Base-by-base conservation (phyloP, 257 asterid genomes). In the Coffea eugenioides region DNA sequence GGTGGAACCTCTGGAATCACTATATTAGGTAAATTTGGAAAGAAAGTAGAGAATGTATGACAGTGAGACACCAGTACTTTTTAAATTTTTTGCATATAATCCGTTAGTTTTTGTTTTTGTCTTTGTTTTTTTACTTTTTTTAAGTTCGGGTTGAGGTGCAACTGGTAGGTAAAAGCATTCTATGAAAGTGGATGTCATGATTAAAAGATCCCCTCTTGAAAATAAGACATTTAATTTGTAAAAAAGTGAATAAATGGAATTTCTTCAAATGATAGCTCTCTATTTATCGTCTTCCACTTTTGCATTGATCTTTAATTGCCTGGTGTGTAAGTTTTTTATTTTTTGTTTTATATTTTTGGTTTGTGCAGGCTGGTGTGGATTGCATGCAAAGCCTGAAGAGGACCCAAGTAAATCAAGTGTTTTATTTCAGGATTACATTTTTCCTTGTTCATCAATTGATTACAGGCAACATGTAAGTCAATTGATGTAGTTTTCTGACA, bases 331-430 rank as follows among this genome's bases (percentile, higher is more conserved):
- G 41, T 39, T 39, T 39, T 39, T 39, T 39, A 46, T 65, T 59
- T 77, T 46, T 74, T 46, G 27, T 27, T 27, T 27, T 27, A 66
- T 54, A 18, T 54, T 81, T 54, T 81, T 34, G 80, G 46, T 64
- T 62, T 71, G 31, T 27, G 54, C 75, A 82, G 88, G 82, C 49
- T 52, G 20, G 69, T 27, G 65, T 54, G 79, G 73, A 52, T 23
- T 61, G 46, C 78, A 31, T 12, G 75, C 43, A 72, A 84, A 81
- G 77, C 59, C 81, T 6, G 79, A 79, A 52, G 83, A 81, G 62
- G 78, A 76, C 39, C 85, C 72, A 61, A 75, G 79, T 52, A 71
- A 77, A 80, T 84, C 82, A 54, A 82, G 70, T 57, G 34, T 79
- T 68, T 75, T 83, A 34, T 75, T 49, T 69, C 85, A 82, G 46